Conservation (phyloP, 75 land plant genomes). For the Selaginella tamariscina region DNA sequence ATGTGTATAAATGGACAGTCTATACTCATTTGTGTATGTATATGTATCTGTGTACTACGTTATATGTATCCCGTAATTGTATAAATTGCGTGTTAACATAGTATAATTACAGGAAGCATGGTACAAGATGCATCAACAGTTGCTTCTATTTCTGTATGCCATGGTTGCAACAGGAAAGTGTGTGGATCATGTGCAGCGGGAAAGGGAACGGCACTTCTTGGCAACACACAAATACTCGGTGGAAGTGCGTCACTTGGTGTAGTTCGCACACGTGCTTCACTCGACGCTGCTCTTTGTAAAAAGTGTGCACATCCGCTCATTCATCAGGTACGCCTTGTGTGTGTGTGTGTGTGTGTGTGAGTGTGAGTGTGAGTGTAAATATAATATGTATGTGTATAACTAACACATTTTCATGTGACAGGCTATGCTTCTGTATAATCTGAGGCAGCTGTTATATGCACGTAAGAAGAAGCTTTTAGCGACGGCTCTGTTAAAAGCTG, state of each 20-base stretch:
- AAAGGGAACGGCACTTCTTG: slow-evolving; percentile 40
- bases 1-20: no score
- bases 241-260: background rate
- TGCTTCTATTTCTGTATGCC: background rate
- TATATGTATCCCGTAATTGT: no score
- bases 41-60: no score
- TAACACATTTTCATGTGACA: no score
- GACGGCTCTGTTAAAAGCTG: background rate
- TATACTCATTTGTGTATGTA: no score
- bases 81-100: no score
- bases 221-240: slow-evolving; percentile 10
- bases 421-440: background rate
- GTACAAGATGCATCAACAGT: background rate
- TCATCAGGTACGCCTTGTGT: no score
- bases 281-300: background rate
- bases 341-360: no score
- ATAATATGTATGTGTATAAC: no score
- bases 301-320: background rate
- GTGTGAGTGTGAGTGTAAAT: no score
- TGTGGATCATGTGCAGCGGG: slow-evolving; percentile 70
- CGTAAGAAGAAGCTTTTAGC: background rate
- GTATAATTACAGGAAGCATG: no score
- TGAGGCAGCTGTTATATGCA: background rate
- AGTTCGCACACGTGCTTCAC: background rate
- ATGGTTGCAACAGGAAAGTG: slow-evolving; percentile 46